Conservation (phyloP, 2,329 filamentous ascomycete genomes). For the Alternaria sp. region DNA sequence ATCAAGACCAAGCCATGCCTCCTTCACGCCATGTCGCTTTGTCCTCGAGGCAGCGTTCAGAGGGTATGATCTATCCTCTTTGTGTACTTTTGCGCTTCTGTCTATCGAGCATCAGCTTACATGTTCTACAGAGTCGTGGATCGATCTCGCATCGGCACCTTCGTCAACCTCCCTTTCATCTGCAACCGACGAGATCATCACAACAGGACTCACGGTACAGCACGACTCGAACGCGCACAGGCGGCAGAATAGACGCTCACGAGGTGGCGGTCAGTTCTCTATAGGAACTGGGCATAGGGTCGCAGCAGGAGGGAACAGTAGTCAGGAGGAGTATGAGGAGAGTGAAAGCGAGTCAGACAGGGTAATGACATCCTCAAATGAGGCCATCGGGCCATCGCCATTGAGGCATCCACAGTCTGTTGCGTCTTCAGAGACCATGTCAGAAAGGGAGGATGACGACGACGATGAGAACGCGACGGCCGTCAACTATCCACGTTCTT, state of each 20-base stretch:
- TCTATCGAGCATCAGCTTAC: conserved; percentile 23
- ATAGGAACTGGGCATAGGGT: conserved; percentile 53
- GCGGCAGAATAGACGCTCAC: conserved; percentile 60
- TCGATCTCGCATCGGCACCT: conserved; percentile 90
- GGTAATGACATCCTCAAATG: conserved; percentile 70
- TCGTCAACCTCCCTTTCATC: conserved; percentile 93
- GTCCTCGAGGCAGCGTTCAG: conserved; percentile 40
- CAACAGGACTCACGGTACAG: conserved; percentile 82
- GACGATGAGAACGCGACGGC: conserved; percentile 82
- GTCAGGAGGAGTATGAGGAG: conserved; percentile 94
- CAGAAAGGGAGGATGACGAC: conserved; percentile 48
- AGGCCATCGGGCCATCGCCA: conserved; percentile 59
- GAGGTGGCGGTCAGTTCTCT: conserved; percentile 41
- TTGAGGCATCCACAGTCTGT: conserved; percentile 44
- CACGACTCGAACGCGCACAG: conserved; percentile 68
- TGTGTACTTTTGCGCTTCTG: neutral
- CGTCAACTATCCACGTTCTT: conserved; percentile 67
- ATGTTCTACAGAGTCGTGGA: conserved; percentile 82
- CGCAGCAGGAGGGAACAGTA: conserved; percentile 70
- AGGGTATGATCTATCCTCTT: conserved; percentile 32
- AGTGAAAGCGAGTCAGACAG: conserved; percentile 89
- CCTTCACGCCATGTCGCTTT: conserved; percentile 28
- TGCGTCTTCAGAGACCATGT: conserved; percentile 51
- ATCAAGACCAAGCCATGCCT: conserved; percentile 33
- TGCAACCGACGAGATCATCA: conserved; percentile 86